Evolutionary conservation across 2,329 filamentous ascomycete genomes (phyloP).

Genomic region (Colletotrichum tropicale): DNA sequence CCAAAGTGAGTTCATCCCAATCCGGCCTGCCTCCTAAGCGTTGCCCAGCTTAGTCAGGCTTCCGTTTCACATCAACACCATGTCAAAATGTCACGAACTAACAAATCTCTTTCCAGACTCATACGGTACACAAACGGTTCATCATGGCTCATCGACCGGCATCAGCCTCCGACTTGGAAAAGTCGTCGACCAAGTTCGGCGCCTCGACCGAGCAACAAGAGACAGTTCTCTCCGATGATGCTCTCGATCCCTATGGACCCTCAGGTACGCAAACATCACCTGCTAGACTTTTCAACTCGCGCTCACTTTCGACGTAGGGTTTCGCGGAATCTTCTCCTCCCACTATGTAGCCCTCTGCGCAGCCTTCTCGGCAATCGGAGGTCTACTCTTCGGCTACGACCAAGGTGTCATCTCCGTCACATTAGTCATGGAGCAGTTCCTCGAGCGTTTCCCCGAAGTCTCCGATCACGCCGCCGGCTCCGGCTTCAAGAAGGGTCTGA

Average conservation of each 20-base stretch:
- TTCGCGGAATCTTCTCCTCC: conserved; percentile 33
- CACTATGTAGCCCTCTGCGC: conserved; percentile 34
- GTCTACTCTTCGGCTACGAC: conserved; percentile 48
- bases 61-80: neutral
- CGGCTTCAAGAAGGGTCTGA: conserved; percentile 28
- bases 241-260: conserved; percentile 27
- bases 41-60: neutral
- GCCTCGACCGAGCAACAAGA: conserved; percentile 26
- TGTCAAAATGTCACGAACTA: neutral
- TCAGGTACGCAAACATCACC: conserved; percentile 17
- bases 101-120: neutral
- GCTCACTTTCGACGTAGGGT: conserved; percentile 23
- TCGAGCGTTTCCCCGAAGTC: conserved; percentile 40
- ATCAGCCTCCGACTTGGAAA: conserved; percentile 22
- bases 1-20: conserved; percentile 3
- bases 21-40: neutral
- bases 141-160: conserved; percentile 11
- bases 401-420: conserved; percentile 46
- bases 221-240: conserved; percentile 15
- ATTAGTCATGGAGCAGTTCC: conserved; percentile 31
- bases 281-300: neutral
- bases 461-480: conserved; percentile 38
- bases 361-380: conserved; percentile 28
- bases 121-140: neutral
- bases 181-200: conserved; percentile 12